Evolutionary conservation across 2,329 filamentous ascomycete species (phyloP).

Genomic region (Colletotrichum sp.): DNA sequence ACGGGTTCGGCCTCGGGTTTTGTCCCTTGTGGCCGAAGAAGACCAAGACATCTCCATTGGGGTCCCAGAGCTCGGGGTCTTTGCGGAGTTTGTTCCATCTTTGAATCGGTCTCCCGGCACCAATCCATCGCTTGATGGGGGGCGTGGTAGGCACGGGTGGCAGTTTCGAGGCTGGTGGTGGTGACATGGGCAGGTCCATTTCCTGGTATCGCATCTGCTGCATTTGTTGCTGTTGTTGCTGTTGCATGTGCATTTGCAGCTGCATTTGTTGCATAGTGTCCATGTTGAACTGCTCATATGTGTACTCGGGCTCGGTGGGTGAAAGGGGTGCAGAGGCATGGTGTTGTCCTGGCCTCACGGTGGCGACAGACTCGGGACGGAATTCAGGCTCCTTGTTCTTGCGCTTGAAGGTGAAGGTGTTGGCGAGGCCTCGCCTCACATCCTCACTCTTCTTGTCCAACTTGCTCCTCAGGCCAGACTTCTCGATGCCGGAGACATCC

Average conservation of each 20-base stretch:
- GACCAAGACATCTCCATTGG: constrained; percentile 63
- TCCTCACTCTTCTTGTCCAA: constrained; percentile 62
- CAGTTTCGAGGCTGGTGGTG: constrained; percentile 24
- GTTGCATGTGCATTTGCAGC: constrained; percentile 6
- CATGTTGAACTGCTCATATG: constrained; percentile 18
- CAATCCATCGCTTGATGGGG: constrained; percentile 58
- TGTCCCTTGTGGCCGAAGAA: constrained; percentile 55
- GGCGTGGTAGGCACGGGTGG: constrained; percentile 32
- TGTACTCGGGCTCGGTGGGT: constrained; percentile 19
- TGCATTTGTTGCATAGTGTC: constrained; percentile 15
- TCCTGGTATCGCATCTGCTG: constrained; percentile 14
- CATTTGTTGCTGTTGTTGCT: not conserved
- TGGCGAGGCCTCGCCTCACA: constrained; percentile 56
- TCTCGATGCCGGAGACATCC: constrained; percentile 59
- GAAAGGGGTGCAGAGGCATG: not conserved
- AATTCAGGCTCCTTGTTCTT: constrained; percentile 47
- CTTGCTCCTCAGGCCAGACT: constrained; percentile 54
- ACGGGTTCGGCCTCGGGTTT: constrained; percentile 50
- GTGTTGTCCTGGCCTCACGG: constrained; percentile 31
- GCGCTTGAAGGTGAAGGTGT: constrained; percentile 55
- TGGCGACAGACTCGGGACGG: constrained; percentile 41
- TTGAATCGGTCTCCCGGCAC: constrained; percentile 50
- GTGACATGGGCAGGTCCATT: constrained; percentile 17
- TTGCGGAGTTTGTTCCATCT: constrained; percentile 63
- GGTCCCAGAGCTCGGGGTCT: constrained; percentile 66